phyloP scores from a whole-genome alignment of 164 flowering plant genomes.

The Nymphaea thermarum region DNA sequence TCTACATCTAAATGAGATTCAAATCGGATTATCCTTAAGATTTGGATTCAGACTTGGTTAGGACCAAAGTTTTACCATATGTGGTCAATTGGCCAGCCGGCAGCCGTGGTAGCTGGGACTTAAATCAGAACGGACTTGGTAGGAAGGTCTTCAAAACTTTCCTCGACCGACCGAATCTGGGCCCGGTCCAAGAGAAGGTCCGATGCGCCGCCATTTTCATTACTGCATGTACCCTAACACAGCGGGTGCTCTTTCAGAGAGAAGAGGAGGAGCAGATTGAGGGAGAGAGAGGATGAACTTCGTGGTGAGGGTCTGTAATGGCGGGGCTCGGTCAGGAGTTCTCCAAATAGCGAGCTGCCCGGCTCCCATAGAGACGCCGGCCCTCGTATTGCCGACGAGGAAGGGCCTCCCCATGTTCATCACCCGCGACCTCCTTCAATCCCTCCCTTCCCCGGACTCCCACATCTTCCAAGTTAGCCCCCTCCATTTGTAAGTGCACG shows the following conservation, averaged over 20 bases:
- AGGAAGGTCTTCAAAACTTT: too few species aligned
- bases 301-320: conserved; percentile 46
- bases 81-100: too few species aligned
- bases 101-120: too few species aligned
- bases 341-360: conserved; percentile 40
- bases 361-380: conserved; percentile 57
- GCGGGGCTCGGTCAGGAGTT: conserved; percentile 47
- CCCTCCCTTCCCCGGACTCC: conserved; percentile 72
- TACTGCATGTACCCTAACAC: too few species aligned
- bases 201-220: too few species aligned
- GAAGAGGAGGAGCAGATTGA: not conserved
- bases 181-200: too few species aligned
- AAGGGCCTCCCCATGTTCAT: conserved; percentile 78
- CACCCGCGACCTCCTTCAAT: conserved; percentile 60
- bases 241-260: not conserved
- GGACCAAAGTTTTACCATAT: too few species aligned
- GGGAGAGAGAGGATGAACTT: conserved; percentile 39
- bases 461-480: conserved; percentile 72
- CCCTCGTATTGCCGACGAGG: conserved; percentile 66
- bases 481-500: conserved; percentile 65
- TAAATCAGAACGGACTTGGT: too few species aligned
- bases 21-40: too few species aligned
- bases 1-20: too few species aligned
- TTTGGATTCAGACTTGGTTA: too few species aligned
- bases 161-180: too few species aligned